phyloP scores from a whole-genome alignment of 192 early-diverging fungal genomes.

The Funneliformis mosseae region DNA sequence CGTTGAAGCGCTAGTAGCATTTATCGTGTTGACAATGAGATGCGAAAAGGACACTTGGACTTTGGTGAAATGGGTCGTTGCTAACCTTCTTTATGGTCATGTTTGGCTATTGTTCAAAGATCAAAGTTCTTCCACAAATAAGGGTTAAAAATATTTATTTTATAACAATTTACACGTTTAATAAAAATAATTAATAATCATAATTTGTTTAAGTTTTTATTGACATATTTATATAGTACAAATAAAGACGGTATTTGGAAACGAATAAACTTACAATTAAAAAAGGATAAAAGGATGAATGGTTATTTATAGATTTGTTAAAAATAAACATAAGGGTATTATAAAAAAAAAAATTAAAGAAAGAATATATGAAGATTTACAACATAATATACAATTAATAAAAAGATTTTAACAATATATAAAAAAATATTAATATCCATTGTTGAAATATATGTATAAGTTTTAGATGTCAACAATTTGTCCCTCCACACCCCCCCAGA shows the following conservation, averaged over 20 bases:
- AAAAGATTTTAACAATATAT: background rate
- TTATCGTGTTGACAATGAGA: conserved; percentile 32
- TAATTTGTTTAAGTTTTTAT: too few relatives aligned
- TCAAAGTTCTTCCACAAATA: background rate
- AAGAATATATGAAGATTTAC: background rate
- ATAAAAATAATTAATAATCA: background rate
- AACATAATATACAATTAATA: background rate
- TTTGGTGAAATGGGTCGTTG: conserved; percentile 39
- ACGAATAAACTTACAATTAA: too few relatives aligned
- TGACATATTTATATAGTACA: background rate
- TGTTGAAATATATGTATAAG: too few relatives aligned
- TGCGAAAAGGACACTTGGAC: conserved; percentile 38
- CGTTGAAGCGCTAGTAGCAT: conserved; percentile 31
- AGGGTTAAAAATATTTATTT: background rate
- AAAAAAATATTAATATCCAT: too few relatives aligned
- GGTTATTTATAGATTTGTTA: too few relatives aligned
- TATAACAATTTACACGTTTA: background rate
- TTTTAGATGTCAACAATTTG: too few relatives aligned
- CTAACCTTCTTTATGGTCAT: conserved; percentile 37
- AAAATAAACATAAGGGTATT: background rate
- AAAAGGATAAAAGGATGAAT: too few relatives aligned
- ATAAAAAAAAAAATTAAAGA: background rate
- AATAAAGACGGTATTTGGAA: background rate
- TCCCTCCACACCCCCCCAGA: too few relatives aligned
- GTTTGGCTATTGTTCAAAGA: background rate